Conservation (phyloP, 1,284 basidiomycete species). For the Fomitopsis palustris region DNA sequence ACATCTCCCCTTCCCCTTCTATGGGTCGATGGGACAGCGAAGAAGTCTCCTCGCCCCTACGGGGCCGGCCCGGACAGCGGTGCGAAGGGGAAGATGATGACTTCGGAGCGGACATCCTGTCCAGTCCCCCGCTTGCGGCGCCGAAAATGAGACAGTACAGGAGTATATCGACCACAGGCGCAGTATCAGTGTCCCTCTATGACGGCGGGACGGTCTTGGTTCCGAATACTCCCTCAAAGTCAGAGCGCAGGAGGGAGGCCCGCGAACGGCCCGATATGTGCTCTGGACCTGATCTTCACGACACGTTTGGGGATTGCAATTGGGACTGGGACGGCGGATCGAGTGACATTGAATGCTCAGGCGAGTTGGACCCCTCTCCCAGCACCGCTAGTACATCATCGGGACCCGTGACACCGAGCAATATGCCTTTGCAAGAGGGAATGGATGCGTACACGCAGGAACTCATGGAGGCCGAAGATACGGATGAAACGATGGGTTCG, state of each 20-base stretch:
- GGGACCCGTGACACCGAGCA: slow-evolving; percentile 27
- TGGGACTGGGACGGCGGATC: slow-evolving; percentile 36
- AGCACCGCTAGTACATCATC: slow-evolving; percentile 27
- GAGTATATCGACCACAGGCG: neutral
- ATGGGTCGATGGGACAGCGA: slow-evolving; percentile 47
- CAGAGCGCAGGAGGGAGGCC: slow-evolving; percentile 11
- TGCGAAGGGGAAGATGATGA: slow-evolving; percentile 30
- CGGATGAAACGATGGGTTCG: slow-evolving; percentile 17
- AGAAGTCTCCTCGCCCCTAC: slow-evolving; percentile 62
- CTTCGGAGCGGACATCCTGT: slow-evolving; percentile 55
- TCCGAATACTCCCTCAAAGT: slow-evolving; percentile 29
- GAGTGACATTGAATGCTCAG: slow-evolving; percentile 45
- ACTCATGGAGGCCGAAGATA: slow-evolving; percentile 14
- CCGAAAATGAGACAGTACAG: slow-evolving; percentile 6
- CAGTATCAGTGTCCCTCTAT: neutral
- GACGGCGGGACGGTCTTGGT: slow-evolving; percentile 32
- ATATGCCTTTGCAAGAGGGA: slow-evolving; percentile 17
- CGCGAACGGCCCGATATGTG: slow-evolving; percentile 9
- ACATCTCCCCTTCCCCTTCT: slow-evolving; percentile 63
- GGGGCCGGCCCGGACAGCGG: slow-evolving; percentile 17
- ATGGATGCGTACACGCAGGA: slow-evolving; percentile 12
- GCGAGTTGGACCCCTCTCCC: slow-evolving; percentile 30
- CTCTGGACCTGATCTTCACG: slow-evolving; percentile 43
- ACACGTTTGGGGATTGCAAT: slow-evolving; percentile 33
- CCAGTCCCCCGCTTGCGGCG: slow-evolving; percentile 45